Base-by-base conservation (phyloP, 129 eudicot genomes). In the Deinandra increscens region DNA sequence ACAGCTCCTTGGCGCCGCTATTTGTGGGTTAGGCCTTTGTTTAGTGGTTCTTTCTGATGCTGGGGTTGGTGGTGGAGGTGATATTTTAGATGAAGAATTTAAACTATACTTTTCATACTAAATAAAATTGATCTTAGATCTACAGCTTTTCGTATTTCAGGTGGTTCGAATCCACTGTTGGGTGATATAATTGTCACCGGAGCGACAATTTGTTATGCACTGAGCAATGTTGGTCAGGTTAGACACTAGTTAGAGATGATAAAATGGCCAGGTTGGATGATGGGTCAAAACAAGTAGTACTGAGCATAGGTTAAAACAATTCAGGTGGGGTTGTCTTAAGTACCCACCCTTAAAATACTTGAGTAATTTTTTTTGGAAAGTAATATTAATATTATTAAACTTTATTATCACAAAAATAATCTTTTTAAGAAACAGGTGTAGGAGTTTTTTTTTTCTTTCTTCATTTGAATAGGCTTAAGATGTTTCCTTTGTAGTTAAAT, bases 151-250 rank as follows among this genome's bases (percentile, higher is more conserved):
- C 70, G 42, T 15, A 23, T 70, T 75, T 76, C 84, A 91, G 96
- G 91, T 70, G 96, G 98, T 76, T 80, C 96, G 31, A 89, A 74
- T 65, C 95, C 96, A 69, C 80, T 92, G 71, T 69, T 92, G 34
- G 98, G 98, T 5, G 98, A 92, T 71, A 34, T 76, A 56, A 87
- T 91, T 79, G 91, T 88, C 48, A 81, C 80, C 48, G 80, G 44
- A 3, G 96, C 83, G 13, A 82, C 98, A 34, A 2, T 86, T 63
- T 84, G 81, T 59, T 82, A 56, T 68, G 86, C 96, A 39, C 43
- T 88, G 22, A 84, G 89, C 86, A 88, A 88, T 71, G 94, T 88
- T 79, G 89, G 98, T 36, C 82, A 88, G 95, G 98, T 88, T n/a
- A 37, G 82, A 44, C 42, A 51, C 54, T 33, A 60, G 37, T 19